These are phyloP conservation scores for Blastobotrys malaysiensis DNA, from an alignment of 1,139 yeast species.

Conservation along the genomic window DNA sequence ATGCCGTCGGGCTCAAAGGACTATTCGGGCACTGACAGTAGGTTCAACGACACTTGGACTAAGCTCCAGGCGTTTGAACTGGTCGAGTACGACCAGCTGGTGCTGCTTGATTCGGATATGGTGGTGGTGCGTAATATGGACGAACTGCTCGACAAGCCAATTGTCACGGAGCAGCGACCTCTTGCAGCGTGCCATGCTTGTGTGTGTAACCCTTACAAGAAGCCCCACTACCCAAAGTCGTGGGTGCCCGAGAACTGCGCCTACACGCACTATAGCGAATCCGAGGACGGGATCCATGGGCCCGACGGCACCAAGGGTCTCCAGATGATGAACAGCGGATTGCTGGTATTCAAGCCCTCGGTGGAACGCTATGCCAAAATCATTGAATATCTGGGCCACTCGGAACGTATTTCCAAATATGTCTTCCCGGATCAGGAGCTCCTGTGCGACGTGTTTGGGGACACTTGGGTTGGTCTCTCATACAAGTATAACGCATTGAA, in stretches of 20 bases:
- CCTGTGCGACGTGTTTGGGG: constrained; percentile 45
- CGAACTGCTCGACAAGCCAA: constrained; percentile 42
- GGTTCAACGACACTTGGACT: constrained; percentile 56
- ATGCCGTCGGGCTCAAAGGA: constrained; percentile 33
- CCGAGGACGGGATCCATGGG: constrained; percentile 34
- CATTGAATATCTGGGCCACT: constrained; percentile 34
- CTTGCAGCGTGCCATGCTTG: constrained; percentile 56
- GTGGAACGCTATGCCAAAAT: constrained; percentile 36
- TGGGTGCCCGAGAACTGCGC: constrained; percentile 49
- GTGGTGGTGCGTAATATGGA: constrained; percentile 49
- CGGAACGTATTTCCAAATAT: constrained; percentile 37
- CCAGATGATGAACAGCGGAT: constrained; percentile 50
- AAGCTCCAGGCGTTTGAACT: constrained; percentile 49
- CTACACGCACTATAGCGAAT: constrained; percentile 35
- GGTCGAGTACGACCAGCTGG: constrained; percentile 44
- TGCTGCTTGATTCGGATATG: constrained; percentile 55
- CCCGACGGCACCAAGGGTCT: constrained; percentile 41
- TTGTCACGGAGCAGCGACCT: constrained; percentile 19
- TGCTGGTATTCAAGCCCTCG: constrained; percentile 44
- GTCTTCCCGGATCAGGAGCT: constrained; percentile 56
- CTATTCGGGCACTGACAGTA: constrained; percentile 42
- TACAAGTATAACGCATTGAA: constrained; percentile 51
- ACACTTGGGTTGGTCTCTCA: constrained; percentile 45
- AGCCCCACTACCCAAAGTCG: constrained; percentile 46
- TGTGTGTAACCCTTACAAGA: constrained; percentile 50